Percentiles rank a stretch among this genome's conserved stretches.
phyloP scores from a whole-genome alignment of 441 rosid species.

The Mallotus repandus region DNA sequence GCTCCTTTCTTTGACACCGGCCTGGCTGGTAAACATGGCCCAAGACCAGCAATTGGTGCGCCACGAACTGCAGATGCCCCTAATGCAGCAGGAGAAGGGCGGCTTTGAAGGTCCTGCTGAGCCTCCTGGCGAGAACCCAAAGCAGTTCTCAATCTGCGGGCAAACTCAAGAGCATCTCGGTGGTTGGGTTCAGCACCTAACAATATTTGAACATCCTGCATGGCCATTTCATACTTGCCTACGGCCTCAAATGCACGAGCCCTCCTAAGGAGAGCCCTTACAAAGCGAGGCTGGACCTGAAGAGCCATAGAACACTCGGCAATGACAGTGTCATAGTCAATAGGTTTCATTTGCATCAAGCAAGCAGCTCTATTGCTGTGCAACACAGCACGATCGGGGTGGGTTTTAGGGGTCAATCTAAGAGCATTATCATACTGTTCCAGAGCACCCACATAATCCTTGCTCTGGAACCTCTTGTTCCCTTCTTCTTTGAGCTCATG shows the following conservation, averaged over 20 bases:
- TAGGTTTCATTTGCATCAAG: conserved; percentile 97
- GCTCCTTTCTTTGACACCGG: conserved; percentile 59
- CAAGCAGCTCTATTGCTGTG: conserved; percentile 95
- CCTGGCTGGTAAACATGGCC: conserved; percentile 83
- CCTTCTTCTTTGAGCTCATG: conserved; percentile 98
- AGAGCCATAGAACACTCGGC: conserved; percentile 78
- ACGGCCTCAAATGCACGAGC: conserved; percentile 83
- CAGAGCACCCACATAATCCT: conserved; percentile 77
- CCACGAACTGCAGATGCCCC: conserved; percentile 98
- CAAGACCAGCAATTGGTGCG: conserved; percentile 80
- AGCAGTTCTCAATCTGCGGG: conserved; percentile 55
- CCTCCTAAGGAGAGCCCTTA: conserved; percentile 76
- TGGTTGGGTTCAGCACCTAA: conserved; percentile 67
- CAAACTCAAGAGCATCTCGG: conserved; percentile 72
- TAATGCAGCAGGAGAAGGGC: conserved; percentile 93
- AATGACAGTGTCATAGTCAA: conserved; percentile 77
- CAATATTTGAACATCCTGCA: conserved; percentile 76
- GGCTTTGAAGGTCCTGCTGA: conserved; percentile 77
- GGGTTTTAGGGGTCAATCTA: conserved; percentile 62
- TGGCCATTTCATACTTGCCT: conserved; percentile 72
- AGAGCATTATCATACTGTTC: conserved; percentile 74
- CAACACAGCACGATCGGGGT: conserved; percentile 81
- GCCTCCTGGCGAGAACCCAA: conserved; percentile 67
- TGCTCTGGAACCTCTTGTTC: conserved; percentile 69
- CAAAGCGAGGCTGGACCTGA: conserved; percentile 73